A percentile compares a stretch with the other conserved stretches of the same genome.
Conservation (phyloP, 441 rosid genomes). For the Jatropha multifida region DNA sequence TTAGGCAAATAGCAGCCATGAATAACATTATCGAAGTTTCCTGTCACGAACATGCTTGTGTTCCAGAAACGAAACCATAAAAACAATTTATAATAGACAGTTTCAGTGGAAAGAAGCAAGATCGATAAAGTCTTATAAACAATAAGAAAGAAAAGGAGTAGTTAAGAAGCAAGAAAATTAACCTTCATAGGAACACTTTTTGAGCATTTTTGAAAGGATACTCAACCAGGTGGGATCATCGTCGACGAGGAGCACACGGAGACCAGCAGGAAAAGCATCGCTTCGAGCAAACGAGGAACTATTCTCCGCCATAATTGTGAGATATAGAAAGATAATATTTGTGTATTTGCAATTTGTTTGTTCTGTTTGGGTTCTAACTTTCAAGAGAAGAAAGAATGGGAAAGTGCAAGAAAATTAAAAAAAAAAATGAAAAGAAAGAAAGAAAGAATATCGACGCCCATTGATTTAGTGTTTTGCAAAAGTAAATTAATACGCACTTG, state of each 20-base stretch:
- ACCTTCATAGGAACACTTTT: conserved; percentile 93
- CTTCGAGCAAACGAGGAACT: conserved; percentile 64
- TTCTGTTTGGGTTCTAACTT: too few species aligned
- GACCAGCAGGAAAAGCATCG: conserved; percentile 69
- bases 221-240: conserved; percentile 93
- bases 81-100: conserved; percentile 13
- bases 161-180: neutral
- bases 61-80: neutral
- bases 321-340: too few species aligned
- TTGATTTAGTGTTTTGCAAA: too few species aligned
- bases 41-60: too few species aligned
- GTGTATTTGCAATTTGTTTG: too few species aligned
- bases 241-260: conserved; percentile 91
- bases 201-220: conserved; percentile 97
- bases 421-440: too few species aligned
- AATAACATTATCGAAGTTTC: too few species aligned
- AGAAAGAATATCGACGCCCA: too few species aligned
- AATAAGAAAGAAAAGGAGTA: neutral
- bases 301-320: conserved; percentile 46
- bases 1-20: neutral
- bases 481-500: too few species aligned
- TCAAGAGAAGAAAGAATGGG: too few species aligned
- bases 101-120: conserved; percentile 3
- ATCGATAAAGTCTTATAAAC: neutral
- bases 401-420: too few species aligned